Percentiles rank a stretch among this genome's conserved stretches.
These are phyloP conservation scores for Ascochyta rabiei DNA, from an alignment of 2,329 filamentous ascomycete species.

Conservation along the genomic window DNA sequence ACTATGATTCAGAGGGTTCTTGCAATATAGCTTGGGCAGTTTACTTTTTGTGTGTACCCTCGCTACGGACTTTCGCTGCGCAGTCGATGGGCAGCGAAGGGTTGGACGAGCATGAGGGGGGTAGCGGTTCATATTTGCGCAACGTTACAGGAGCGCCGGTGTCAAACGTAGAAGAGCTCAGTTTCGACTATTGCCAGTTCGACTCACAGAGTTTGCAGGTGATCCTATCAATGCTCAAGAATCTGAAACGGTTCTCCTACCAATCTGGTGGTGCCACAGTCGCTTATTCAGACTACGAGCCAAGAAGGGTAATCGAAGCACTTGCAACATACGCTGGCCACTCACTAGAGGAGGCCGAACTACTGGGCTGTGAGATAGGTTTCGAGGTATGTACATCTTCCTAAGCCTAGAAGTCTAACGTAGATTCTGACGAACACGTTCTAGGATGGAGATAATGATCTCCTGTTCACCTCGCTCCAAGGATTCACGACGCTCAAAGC, in stretches of 20 bases:
- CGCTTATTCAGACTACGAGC: slow-evolving; percentile 3
- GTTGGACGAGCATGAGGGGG: neutral
- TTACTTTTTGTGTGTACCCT: slow-evolving; percentile 20
- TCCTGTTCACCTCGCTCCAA: neutral
- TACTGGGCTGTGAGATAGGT: neutral
- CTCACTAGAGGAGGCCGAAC: slow-evolving; percentile 12
- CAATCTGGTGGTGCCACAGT: slow-evolving; percentile 7
- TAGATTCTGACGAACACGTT: neutral
- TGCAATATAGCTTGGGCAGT: slow-evolving; percentile 14
- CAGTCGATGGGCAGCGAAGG: slow-evolving; percentile 17
- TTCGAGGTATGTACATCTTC: neutral
- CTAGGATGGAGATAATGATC: neutral
- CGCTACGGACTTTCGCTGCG: slow-evolving; percentile 17
- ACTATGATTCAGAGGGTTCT: slow-evolving; percentile 11
- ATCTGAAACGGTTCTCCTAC: slow-evolving; percentile 20
- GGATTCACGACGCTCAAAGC: slow-evolving; percentile 5
- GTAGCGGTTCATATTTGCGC: neutral
- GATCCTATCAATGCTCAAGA: slow-evolving; percentile 12
- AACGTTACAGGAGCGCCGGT: neutral
- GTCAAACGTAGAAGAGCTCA: slow-evolving; percentile 21
- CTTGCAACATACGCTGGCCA: slow-evolving; percentile 6
- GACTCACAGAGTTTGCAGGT: slow-evolving; percentile 1
- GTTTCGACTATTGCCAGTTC: slow-evolving; percentile 14
- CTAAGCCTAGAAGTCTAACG: neutral
- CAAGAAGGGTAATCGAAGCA: slow-evolving; percentile 15